These are phyloP conservation scores for Saccharomycopsis selenospora DNA, from an alignment of 805 yeast species.

Conservation along the genomic window DNA sequence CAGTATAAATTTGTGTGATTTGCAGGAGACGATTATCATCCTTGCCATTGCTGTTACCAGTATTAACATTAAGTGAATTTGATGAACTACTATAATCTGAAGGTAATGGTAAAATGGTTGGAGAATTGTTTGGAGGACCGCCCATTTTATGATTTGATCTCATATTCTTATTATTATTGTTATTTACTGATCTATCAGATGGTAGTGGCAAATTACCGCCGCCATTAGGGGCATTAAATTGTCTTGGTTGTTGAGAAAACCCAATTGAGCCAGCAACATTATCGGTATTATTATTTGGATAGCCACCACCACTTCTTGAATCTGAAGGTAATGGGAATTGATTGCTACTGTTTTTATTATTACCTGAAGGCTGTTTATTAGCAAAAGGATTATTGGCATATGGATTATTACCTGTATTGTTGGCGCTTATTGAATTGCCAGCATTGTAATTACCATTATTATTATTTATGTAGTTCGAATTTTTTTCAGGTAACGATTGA, in stretches of 20 bases:
- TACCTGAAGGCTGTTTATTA: too few relatives aligned
- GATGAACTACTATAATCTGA: slow-evolving; percentile 9
- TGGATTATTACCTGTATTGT: neutral
- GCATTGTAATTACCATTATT: neutral
- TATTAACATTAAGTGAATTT: neutral
- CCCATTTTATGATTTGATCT: slow-evolving; percentile 7
- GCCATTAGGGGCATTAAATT: neutral
- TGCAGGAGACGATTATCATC: slow-evolving; percentile 25
- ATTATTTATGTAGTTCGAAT: neutral
- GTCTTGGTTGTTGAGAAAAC: neutral
- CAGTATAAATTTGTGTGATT: slow-evolving; percentile 29
- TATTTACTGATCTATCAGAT: too few relatives aligned
- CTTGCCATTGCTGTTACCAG: neutral
- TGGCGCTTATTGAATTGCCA: neutral
- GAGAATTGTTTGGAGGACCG: neutral
- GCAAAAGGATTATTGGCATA: neutral
- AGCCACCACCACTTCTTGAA: neutral
- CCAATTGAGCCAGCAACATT: neutral
- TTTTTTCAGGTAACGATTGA: neutral
- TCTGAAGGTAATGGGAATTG: slow-evolving; percentile 17
- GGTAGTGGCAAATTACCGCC: slow-evolving; percentile 19
- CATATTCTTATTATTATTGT: too few relatives aligned
- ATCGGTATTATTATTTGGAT: neutral
- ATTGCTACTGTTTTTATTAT: too few relatives aligned
- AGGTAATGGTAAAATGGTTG: neutral